Evolutionary conservation across 2,329 filamentous ascomycete species (phyloP).

Genomic region (Botrytis porri): DNA sequence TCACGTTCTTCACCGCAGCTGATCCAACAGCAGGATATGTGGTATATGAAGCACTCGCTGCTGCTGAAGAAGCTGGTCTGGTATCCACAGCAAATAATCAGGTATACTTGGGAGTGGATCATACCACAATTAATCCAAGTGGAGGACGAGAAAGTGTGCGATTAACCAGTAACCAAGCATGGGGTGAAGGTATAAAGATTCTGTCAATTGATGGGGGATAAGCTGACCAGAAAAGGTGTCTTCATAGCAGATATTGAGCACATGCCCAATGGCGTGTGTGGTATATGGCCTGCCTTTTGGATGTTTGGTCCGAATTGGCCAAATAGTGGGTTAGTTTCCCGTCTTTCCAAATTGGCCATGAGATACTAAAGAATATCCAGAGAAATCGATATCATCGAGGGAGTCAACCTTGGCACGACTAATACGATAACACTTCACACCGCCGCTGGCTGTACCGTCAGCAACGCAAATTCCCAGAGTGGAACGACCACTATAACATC

Average conservation of each 20-base stretch:
- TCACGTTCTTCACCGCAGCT: slow-evolving; percentile 48
- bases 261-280: slow-evolving; percentile 50
- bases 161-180: slow-evolving; percentile 61
- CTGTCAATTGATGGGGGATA: background rate
- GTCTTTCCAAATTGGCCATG: background rate
- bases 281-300: slow-evolving; percentile 46
- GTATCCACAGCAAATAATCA: slow-evolving; percentile 54
- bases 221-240: slow-evolving; percentile 40
- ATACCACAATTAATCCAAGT: slow-evolving; percentile 51
- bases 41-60: slow-evolving; percentile 50
- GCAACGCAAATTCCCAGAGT: slow-evolving; percentile 42
- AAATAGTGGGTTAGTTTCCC: slow-evolving; percentile 14
- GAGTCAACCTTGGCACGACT: slow-evolving; percentile 44
- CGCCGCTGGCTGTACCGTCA: slow-evolving; percentile 44
- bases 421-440: slow-evolving; percentile 49
- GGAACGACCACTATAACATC: slow-evolving; percentile 36
- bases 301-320: slow-evolving; percentile 34
- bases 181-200: slow-evolving; percentile 50
- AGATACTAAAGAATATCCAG: background rate
- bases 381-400: slow-evolving; percentile 45
- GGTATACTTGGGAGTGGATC: slow-evolving; percentile 69
- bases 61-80: slow-evolving; percentile 54
- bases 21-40: slow-evolving; percentile 70
- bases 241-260: slow-evolving; percentile 70
- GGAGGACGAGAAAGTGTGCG: slow-evolving; percentile 60